Base-by-base conservation (phyloP, 441 rosid genomes). In the Sinapis alba region DNA sequence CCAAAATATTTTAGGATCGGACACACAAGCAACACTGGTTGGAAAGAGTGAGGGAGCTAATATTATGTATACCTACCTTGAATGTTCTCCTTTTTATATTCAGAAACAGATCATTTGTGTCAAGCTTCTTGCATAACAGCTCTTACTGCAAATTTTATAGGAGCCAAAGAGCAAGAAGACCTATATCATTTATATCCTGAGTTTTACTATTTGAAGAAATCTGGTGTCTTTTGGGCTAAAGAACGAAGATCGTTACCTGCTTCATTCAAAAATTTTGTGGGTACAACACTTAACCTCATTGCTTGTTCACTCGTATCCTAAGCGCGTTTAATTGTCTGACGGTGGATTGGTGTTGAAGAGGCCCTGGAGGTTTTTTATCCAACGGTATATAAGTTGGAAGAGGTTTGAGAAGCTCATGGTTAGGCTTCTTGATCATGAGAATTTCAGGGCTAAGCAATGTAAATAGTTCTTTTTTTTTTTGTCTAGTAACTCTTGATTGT, bases 151-250 rank as follows among this genome's bases (percentile, higher is more conserved):
- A 71, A 30, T 18, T 81, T 78, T 62, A 15, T 86, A 94, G 97
- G 86, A 28, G 84, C 71, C 91, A 89, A 71, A 85, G 97, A 84
- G 99, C 94, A 62, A 88, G 91, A 76, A 89, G 91, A 78, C 99
- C 99, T 94, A 11, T n/a, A 90, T 92, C 67, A 82, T 92, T 85
- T 90, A 11, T 97, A 94, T 80, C 94, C 97, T 2, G 97, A 93
- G 62, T 83, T 92, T 84, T 94, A 94, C 83, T 94, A 94, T 80
- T 71, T 81, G 59, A 88, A 85, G 81, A 92, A 90, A 83, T 92
- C 96, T 47, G 86, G 88, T 68, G 93, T 90, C 41, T 92, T 90
- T 82, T 90, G 84, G 87, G 97, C 94, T 9, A 92, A 90, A 79
- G 97, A 94, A 86, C 88, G 84, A 58, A 87, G 98, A 77, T 81